Conservation (phyloP, 2,329 filamentous ascomycete species). For the Diaporthe nobilis region DNA sequence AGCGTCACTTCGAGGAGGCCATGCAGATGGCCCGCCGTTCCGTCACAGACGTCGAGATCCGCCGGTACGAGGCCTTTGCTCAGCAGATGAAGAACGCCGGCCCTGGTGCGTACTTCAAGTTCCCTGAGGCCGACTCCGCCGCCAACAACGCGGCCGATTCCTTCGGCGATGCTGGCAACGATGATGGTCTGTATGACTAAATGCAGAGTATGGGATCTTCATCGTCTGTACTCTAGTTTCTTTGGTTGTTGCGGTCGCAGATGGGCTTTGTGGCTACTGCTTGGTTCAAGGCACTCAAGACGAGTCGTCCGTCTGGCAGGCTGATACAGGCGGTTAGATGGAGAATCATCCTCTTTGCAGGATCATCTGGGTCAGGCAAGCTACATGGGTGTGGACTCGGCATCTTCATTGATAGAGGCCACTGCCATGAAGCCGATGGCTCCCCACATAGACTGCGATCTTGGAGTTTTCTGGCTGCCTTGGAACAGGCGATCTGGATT, state of each 20-base stretch:
- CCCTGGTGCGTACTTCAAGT: constrained; percentile 97
- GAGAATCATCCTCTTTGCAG: constrained; percentile 17
- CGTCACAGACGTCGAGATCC: constrained; percentile 96
- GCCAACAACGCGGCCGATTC: constrained; percentile 73
- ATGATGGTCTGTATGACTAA: constrained; percentile 98
- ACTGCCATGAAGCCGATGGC: constrained; percentile 29
- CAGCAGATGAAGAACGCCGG: constrained; percentile 99
- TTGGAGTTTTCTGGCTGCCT: constrained; percentile 43
- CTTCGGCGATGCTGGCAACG: constrained; percentile 90
- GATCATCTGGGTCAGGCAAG: constrained; percentile 31
- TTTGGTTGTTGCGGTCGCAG: constrained; percentile 28
- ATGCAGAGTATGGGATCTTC: constrained; percentile 47
- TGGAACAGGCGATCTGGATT: constrained; percentile 43
- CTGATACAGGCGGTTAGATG: constrained; percentile 7
- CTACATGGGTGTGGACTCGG: constrained; percentile 8
- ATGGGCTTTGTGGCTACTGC: neutral
- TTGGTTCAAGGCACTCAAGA: constrained; percentile 11
- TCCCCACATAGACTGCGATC: constrained; percentile 41
- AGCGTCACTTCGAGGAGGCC: constrained; percentile 97
- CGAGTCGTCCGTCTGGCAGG: constrained; percentile 13
- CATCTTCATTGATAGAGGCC: constrained; percentile 27
- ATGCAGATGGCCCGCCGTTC: constrained; percentile 96
- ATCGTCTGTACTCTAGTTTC: constrained; percentile 64
- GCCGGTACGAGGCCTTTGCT: constrained; percentile 97
- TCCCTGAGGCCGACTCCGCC: constrained; percentile 81